These are phyloP conservation scores for Hericium erinaceus DNA, from an alignment of 768 basidiomycete genomes.

Conservation along the genomic window DNA sequence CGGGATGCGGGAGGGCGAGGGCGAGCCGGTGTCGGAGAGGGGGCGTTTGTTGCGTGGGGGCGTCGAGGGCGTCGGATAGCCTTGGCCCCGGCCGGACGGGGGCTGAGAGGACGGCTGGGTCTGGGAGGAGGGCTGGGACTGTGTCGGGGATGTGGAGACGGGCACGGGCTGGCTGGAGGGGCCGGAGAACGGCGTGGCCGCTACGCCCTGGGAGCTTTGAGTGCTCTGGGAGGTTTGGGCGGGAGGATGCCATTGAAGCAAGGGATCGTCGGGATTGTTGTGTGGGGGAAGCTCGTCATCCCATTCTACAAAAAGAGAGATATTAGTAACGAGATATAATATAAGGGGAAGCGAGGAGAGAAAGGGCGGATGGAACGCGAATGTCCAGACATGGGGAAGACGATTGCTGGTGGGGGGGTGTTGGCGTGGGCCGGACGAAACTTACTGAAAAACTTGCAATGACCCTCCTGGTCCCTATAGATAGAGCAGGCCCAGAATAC, in stretches of 20 bases:
- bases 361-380: too few species aligned
- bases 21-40: too few species aligned
- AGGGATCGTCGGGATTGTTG: neutral
- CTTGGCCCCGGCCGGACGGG: neutral
- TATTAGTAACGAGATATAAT: neutral
- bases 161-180: neutral
- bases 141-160: neutral
- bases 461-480: constrained; percentile 14
- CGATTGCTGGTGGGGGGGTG: neutral
- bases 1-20: too few species aligned
- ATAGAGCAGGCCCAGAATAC: constrained; percentile 32
- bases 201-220: neutral
- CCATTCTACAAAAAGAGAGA: constrained; percentile 21
- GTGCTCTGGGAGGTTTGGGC: neutral
- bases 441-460: constrained; percentile 32
- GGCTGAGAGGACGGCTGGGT: neutral
- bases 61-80: too few species aligned
- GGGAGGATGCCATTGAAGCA: neutral
- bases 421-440: neutral
- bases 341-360: too few species aligned
- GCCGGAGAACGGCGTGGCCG: neutral
- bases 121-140: neutral
- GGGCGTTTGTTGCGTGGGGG: too few species aligned
- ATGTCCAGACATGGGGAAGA: too few species aligned
- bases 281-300: constrained; percentile 15